Evolutionary conservation across 225 moss, liverwort and hornwort species (phyloP), one percentile per base, ranked within the genome.

Genomic region (Bryum argenteum): DNA sequence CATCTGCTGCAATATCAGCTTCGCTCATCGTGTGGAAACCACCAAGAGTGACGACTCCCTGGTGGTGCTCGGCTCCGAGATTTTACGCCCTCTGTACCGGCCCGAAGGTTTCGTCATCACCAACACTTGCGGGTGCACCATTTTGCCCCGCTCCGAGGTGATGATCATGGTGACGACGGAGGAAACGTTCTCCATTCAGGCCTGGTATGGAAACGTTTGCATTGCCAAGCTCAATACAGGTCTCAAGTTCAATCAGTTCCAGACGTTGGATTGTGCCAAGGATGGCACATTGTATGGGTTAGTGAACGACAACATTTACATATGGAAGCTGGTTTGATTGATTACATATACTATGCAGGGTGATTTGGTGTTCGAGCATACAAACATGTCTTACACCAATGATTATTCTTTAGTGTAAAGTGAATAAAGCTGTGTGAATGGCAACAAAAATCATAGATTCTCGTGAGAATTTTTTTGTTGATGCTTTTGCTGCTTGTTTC

Each of bases 101-200:
- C 73, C 73, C 4, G 77, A 81, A 38, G 81, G 81, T 6, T 77
- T 69, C 11, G 73, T 77, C 73, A 77, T 77, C 73, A 77, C 44
- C 59, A 77, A 77, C 11, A 77, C 65, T 9, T 81, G 81, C 24
- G 81, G 69, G 11, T 77, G 81, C 69, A 73, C 81, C 67, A 77
- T 81, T 43, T 53, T 81, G 63, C 81, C 81, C n/a, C 73, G 77
- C 14, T 81, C 81, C 28, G 81, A 81, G 69, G 77, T 81, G 73
- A 81, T 81, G 77, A 81, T 81, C 64, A 77, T 81, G 73, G 77
- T 77, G 68, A 81, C 81, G 12, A 77, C 73, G 0, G 73, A 77
- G 59, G 77, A 77, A 22, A 81, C 76, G 11, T 81, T 77, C 76
- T 76, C 72, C 76, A 77, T 81, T 18, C 72, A 81, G 58, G 76